phyloP scores from a whole-genome alignment of 805 yeast species.

The Zygoascus bituminiphila region DNA sequence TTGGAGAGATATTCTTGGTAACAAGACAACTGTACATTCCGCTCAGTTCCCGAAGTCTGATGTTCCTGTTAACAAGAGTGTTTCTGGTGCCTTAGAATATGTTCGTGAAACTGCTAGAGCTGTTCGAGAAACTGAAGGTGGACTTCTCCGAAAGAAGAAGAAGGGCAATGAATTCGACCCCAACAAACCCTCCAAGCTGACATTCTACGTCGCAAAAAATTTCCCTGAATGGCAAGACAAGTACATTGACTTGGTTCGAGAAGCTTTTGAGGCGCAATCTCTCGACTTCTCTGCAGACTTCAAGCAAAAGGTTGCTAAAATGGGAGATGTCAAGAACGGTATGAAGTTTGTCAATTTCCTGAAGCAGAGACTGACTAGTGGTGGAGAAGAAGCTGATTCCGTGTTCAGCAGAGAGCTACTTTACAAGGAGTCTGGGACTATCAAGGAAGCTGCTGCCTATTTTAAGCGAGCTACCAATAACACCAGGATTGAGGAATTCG shows the following conservation, averaged over 20 bases:
- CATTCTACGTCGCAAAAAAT: slow-evolving; percentile 66
- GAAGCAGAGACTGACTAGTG: slow-evolving; percentile 61
- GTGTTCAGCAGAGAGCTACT: slow-evolving; percentile 87
- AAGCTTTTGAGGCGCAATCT: slow-evolving; percentile 22
- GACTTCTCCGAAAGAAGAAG: slow-evolving; percentile 82
- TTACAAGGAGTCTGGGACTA: slow-evolving; percentile 64
- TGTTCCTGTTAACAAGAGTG: slow-evolving; percentile 52
- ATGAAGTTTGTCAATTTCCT: slow-evolving; percentile 91
- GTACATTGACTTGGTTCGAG: slow-evolving; percentile 71
- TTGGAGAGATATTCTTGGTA: slow-evolving; percentile 72
- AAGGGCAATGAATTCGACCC: slow-evolving; percentile 68
- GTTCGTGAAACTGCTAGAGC: slow-evolving; percentile 71
- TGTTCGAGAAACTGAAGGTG: slow-evolving; percentile 89
- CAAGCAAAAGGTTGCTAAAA: slow-evolving; percentile 31
- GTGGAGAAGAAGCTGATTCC: slow-evolving; percentile 45
- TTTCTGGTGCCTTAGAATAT: slow-evolving; percentile 65
- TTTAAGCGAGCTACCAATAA: slow-evolving; percentile 59
- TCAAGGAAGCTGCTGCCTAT: slow-evolving; percentile 47
- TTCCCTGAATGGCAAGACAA: slow-evolving; percentile 87
- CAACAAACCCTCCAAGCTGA: slow-evolving; percentile 61
- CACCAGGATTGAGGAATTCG: slow-evolving; percentile 46
- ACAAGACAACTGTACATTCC: slow-evolving; percentile 57
- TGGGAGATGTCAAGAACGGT: slow-evolving; percentile 86
- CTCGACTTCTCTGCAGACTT: slow-evolving; percentile 30
- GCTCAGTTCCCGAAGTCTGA: slow-evolving; percentile 75